phyloP scores from a whole-genome alignment of 2,329 filamentous ascomycete genomes.

The Stagonosporopsis tanaceti region DNA sequence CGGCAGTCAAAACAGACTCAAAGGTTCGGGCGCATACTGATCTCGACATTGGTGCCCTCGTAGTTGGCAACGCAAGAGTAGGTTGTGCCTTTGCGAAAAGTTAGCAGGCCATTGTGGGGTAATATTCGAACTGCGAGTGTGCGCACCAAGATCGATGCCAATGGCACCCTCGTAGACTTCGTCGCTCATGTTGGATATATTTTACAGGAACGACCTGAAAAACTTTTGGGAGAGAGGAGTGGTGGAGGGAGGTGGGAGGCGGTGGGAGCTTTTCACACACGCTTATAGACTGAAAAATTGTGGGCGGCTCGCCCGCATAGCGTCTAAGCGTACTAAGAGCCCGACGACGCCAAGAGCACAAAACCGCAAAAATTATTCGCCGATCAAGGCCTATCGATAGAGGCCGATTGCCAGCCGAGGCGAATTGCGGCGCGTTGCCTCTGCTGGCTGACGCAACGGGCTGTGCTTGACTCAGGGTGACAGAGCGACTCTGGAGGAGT shows the following conservation, averaged over 20 bases:
- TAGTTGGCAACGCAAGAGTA: conserved; percentile 99
- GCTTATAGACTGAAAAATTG: conserved; percentile 25
- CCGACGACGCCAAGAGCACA: conserved; percentile 8
- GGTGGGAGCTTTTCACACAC: conserved; percentile 33
- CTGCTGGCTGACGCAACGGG: neutral
- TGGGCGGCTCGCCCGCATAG: conserved; percentile 26
- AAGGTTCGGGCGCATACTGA: conserved; percentile 69
- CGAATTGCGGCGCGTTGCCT: conserved; percentile 13
- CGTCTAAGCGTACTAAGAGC: conserved; percentile 14
- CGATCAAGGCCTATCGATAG: conserved; percentile 22
- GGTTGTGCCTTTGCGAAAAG: conserved; percentile 78
- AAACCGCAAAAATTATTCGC: conserved; percentile 22
- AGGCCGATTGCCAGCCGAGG: conserved; percentile 12
- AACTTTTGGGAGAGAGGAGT: conserved; percentile 40
- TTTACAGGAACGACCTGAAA: conserved; percentile 41
- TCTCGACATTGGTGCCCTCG: conserved; percentile 99
- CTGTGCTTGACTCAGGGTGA: neutral
- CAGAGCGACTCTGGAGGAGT: neutral
- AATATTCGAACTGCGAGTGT: conserved; percentile 28
- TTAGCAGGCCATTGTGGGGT: conserved; percentile 45
- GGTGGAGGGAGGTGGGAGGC: conserved; percentile 42
- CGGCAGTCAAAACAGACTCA: conserved; percentile 9
- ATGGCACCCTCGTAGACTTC: conserved; percentile 99
- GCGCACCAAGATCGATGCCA: conserved; percentile 97
- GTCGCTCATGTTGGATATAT: conserved; percentile 79